phyloP scores from a whole-genome alignment of 2,329 filamentous ascomycete species.

The Monilinia laxa region DNA sequence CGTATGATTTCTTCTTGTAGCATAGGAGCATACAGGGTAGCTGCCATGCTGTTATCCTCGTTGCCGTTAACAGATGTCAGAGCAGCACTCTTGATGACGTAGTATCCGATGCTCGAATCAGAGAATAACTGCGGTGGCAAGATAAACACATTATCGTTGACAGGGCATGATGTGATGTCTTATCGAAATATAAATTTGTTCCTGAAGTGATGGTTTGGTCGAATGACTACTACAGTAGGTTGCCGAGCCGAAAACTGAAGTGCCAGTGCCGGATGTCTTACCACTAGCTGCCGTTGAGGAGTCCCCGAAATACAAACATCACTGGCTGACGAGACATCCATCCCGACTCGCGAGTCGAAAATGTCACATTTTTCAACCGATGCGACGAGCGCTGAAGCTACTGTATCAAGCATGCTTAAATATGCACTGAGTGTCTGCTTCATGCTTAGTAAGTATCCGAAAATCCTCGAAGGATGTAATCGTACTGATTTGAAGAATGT shows the following conservation, averaged over 20 bases:
- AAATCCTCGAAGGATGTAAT: not conserved
- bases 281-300: not conserved
- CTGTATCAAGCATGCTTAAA: not conserved
- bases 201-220: not conserved
- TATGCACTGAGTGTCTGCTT: not conserved
- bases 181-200: not conserved
- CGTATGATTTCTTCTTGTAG: not conserved
- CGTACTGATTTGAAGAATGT: not conserved
- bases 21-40: not conserved
- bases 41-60: no score
- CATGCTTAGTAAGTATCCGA: not conserved
- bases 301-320: not conserved
- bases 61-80: not conserved
- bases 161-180: not conserved
- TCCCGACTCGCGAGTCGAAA: not conserved
- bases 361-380: not conserved
- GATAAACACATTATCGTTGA: not conserved
- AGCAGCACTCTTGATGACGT: not conserved
- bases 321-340: not conserved
- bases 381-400: not conserved
- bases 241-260: not conserved
- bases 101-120: not conserved
- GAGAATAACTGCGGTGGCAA: not conserved
- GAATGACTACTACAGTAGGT: not conserved
- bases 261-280: not conserved